A percentile compares a stretch with the other conserved stretches of the same genome.
These are phyloP conservation scores for Phytophthora sansomeana DNA, from an alignment of 352 stramenopile genomes.

Conservation along the genomic window DNA sequence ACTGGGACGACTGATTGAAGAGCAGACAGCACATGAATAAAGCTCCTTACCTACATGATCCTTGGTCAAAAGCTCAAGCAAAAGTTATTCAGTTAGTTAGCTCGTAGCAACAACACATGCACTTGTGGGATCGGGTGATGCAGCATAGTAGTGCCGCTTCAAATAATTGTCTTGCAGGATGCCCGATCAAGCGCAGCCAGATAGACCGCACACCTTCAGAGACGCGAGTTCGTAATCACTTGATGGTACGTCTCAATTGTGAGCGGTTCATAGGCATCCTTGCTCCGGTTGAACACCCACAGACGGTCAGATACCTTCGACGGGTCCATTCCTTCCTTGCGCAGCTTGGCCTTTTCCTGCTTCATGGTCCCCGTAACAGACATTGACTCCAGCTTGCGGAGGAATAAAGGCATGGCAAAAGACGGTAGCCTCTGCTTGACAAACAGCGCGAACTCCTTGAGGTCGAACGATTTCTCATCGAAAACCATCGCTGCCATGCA, in stretches of 20 bases:
- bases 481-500: constrained; percentile 90
- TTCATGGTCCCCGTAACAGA: constrained; percentile 93
- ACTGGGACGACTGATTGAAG: constrained; percentile 60
- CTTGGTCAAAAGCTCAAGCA: constrained; percentile 6
- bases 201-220: constrained; percentile 36
- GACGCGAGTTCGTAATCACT: constrained; percentile 59
- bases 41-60: constrained; percentile 4
- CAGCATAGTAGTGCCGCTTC: not conserved
- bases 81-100: constrained; percentile 17
- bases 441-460: constrained; percentile 61
- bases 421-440: constrained; percentile 56
- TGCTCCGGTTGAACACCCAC: constrained; percentile 64
- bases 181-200: not conserved
- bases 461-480: constrained; percentile 61
- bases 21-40: not conserved
- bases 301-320: constrained; percentile 60
- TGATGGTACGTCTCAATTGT: constrained; percentile 67
- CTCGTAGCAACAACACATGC: constrained; percentile 3
- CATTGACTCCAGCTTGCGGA: constrained; percentile 78
- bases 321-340: constrained; percentile 83
- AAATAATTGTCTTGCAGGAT: constrained; percentile 1
- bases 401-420: constrained; percentile 88
- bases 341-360: constrained; percentile 91
- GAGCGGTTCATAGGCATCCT: constrained; percentile 59
- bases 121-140: constrained; percentile 7